Evolutionary conservation across 306 rosid genomes (phyloP).

Genomic region (Rosa multiflora): DNA sequence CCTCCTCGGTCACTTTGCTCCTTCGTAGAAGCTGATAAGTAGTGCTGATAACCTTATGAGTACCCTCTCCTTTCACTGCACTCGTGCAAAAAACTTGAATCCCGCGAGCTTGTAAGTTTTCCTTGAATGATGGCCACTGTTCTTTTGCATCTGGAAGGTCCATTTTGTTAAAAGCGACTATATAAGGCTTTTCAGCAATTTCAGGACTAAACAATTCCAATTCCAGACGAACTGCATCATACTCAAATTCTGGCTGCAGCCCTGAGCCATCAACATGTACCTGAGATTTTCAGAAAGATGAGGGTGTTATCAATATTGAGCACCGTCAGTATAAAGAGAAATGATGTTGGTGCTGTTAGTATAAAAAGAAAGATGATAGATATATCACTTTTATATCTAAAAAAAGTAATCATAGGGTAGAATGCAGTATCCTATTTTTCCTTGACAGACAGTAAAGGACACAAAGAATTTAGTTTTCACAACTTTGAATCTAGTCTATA

Average conservation of each 20-base stretch:
- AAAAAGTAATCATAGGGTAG: not conserved
- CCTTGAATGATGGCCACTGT: constrained; percentile 78
- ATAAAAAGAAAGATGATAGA: not conserved
- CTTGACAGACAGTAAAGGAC: not conserved
- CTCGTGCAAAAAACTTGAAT: constrained; percentile 80
- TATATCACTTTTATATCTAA: not conserved
- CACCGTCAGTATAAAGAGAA: not conserved
- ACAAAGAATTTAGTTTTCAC: not conserved
- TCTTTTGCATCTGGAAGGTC: constrained; percentile 95
- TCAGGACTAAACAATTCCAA: constrained; percentile 87
- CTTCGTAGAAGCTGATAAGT: constrained; percentile 60
- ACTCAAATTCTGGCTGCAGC: constrained; percentile 89
- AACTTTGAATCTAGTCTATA: too few relatives aligned
- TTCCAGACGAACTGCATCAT: constrained; percentile 92
- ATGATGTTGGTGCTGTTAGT: not conserved
- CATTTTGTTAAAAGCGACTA: constrained; percentile 91
- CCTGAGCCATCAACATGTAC: constrained; percentile 93
- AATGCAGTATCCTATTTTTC: not conserved
- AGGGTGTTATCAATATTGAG: not conserved
- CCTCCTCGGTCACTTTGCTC: constrained; percentile 50
- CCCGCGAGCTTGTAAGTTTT: constrained; percentile 65
- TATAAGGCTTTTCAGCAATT: constrained; percentile 81
- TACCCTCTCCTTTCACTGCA: constrained; percentile 74
- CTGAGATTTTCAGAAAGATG: constrained; percentile 39
- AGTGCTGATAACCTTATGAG: constrained; percentile 69